Percentiles rank a stretch among this genome's conserved stretches.
Conservation (phyloP, 805 yeast species). For the Ogataea degrootiae region DNA sequence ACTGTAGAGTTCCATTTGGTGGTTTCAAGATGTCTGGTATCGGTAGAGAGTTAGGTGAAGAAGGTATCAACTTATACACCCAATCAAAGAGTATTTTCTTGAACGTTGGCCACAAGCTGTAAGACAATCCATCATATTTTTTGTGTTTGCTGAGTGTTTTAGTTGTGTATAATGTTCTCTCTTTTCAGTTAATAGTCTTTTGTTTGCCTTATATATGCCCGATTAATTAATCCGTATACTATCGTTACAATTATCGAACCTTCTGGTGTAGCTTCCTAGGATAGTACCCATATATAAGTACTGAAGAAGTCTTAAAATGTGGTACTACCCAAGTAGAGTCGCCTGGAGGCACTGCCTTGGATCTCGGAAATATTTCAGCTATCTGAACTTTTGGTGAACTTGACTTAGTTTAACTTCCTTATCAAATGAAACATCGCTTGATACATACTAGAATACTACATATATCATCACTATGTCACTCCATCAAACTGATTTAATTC, state of each 20-base stretch:
- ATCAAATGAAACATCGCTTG: too few species aligned
- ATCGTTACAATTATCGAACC: background rate
- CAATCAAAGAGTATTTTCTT: conserved; percentile 67
- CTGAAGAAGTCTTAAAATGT: too few species aligned
- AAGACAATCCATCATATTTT: background rate
- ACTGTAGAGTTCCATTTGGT: conserved; percentile 69
- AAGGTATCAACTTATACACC: conserved; percentile 65
- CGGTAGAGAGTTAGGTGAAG: conserved; percentile 77
- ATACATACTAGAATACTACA: too few species aligned
- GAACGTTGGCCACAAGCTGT: conserved; percentile 38
- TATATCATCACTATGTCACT: conserved; percentile 57
- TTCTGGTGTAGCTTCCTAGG: background rate
- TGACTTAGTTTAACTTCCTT: too few species aligned
- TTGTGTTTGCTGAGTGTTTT: background rate
- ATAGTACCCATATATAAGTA: too few species aligned
- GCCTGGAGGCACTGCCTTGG: background rate
- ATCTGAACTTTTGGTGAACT: too few species aligned
- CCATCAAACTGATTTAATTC: conserved; percentile 79
- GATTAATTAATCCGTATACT: too few species aligned
- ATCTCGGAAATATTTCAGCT: background rate
- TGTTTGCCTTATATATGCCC: too few species aligned
- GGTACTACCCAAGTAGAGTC: too few species aligned
- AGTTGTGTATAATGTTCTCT: background rate
- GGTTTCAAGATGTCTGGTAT: conserved; percentile 77
- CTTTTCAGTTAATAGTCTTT: background rate